phyloP scores from a whole-genome alignment of 805 yeast genomes.

The Kodamaea neixiangensis region DNA sequence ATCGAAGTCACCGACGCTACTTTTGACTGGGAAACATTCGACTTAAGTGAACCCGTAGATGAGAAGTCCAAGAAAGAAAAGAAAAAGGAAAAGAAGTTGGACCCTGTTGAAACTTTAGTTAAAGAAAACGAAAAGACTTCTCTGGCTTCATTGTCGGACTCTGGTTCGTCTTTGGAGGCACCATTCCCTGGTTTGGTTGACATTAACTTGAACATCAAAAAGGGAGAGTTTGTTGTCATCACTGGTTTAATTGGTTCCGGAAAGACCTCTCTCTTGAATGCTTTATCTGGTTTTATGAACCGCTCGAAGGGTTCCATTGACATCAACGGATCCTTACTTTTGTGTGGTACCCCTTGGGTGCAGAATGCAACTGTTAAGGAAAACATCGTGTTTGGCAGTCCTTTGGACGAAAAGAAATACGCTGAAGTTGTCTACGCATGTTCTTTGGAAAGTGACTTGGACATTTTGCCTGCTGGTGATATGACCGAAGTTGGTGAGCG shows the following conservation, averaged over 20 bases:
- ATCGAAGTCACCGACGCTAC: conserved; percentile 50
- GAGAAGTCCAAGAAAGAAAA: background rate
- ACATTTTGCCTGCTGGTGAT: conserved; percentile 72
- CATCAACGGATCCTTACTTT: conserved; percentile 53
- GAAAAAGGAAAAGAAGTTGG: background rate
- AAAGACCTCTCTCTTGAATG: conserved; percentile 69
- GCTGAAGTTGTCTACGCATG: conserved; percentile 61
- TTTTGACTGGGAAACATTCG: conserved; percentile 64
- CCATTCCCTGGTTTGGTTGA: conserved; percentile 37
- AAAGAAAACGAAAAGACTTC: conserved; percentile 14
- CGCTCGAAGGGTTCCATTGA: conserved; percentile 52
- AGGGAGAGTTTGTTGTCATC: conserved; percentile 72
- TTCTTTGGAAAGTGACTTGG: conserved; percentile 65
- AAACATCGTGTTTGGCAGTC: conserved; percentile 68
- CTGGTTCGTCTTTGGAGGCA: conserved; percentile 10
- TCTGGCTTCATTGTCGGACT: conserved; percentile 4
- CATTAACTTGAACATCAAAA: conserved; percentile 53
- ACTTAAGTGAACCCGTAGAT: conserved; percentile 4
- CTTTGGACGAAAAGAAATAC: conserved; percentile 54
- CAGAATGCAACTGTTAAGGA: conserved; percentile 79
- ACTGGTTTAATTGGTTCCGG: conserved; percentile 89
- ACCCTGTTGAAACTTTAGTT: background rate
- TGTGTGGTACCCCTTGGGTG: conserved; percentile 78
- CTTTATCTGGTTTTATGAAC: conserved; percentile 72
- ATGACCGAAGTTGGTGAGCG: conserved; percentile 81